These are phyloP conservation scores for Vaccinium vitisidaea DNA, from an alignment of 148 eudicot species.

Conservation along the genomic window DNA sequence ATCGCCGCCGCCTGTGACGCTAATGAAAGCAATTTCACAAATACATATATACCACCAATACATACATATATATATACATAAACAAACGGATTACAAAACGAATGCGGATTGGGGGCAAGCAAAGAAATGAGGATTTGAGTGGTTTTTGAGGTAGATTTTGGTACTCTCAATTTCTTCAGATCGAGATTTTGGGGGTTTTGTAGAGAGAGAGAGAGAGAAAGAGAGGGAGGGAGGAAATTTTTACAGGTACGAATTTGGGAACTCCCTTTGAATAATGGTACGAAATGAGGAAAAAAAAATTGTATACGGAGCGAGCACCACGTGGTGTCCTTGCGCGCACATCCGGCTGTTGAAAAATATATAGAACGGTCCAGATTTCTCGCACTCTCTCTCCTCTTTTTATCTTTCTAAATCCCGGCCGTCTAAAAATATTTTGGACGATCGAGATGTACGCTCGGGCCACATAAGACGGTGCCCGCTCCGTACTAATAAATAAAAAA, in stretches of 20 bases:
- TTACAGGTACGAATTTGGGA: background rate
- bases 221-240: background rate
- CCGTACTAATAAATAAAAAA: too few relatives aligned
- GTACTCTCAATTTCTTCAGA: background rate
- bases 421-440: too few relatives aligned
- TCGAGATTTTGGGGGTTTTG: conserved; percentile 18
- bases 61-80: background rate
- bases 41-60: background rate
- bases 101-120: background rate
- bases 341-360: too few relatives aligned
- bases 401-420: too few relatives aligned
- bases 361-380: too few relatives aligned
- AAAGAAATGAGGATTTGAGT: background rate
- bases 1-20: background rate
- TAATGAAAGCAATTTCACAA: conserved; percentile 9
- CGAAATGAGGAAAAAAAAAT: background rate
- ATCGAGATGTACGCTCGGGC: too few relatives aligned
- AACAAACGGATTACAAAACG: background rate
- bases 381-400: too few relatives aligned
- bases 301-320: too few relatives aligned
- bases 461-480: too few relatives aligned
- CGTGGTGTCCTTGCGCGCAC: too few relatives aligned
- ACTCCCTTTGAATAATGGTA: background rate
- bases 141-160: background rate
- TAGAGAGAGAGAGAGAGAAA: background rate